A percentile compares a stretch with the other conserved stretches of the same genome.
phyloP scores from a whole-genome alignment of 768 basidiomycete genomes.

The Xerocomellus chrysenteron region DNA sequence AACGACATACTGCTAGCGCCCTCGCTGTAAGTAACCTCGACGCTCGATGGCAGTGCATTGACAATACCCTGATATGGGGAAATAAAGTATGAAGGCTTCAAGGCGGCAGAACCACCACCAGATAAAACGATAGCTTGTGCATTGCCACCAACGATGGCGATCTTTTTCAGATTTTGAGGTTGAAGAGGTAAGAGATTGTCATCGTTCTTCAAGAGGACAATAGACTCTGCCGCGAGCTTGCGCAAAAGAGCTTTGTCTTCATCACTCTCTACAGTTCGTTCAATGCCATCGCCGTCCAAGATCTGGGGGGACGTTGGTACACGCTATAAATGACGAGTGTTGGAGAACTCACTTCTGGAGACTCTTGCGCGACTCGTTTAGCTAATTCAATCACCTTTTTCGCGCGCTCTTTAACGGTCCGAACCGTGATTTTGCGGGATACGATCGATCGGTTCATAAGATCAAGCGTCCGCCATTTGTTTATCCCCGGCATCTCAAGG shows the following conservation, averaged over 20 bases:
- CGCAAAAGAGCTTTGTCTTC: constrained; percentile 65
- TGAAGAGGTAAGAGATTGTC: constrained; percentile 35
- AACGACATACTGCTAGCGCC: constrained; percentile 58
- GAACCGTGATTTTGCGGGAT: constrained; percentile 62
- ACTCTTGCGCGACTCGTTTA: constrained; percentile 63
- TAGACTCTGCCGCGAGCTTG: constrained; percentile 62
- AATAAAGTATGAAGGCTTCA: constrained; percentile 75
- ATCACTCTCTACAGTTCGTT: constrained; percentile 59
- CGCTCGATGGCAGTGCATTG: constrained; percentile 46
- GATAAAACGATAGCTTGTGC: constrained; percentile 65
- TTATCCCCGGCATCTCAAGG: constrained; percentile 76
- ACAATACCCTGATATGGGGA: constrained; percentile 77
- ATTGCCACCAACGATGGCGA: constrained; percentile 73
- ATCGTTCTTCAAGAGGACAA: constrained; percentile 77
- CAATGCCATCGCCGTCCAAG: constrained; percentile 68
- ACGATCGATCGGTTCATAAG: constrained; percentile 59
- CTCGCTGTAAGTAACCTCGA: constrained; percentile 64
- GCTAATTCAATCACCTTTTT: constrained; percentile 65
- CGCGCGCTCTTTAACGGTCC: constrained; percentile 66
- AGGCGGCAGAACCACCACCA: constrained; percentile 70
- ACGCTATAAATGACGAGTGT: neutral
- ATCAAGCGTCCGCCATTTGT: constrained; percentile 75
- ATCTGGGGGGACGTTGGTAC: constrained; percentile 39
- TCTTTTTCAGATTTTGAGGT: constrained; percentile 54
- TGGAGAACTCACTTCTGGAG: constrained; percentile 54